Conservation (phyloP, 805 yeast species). For the Lipomyces chichibuensis region DNA sequence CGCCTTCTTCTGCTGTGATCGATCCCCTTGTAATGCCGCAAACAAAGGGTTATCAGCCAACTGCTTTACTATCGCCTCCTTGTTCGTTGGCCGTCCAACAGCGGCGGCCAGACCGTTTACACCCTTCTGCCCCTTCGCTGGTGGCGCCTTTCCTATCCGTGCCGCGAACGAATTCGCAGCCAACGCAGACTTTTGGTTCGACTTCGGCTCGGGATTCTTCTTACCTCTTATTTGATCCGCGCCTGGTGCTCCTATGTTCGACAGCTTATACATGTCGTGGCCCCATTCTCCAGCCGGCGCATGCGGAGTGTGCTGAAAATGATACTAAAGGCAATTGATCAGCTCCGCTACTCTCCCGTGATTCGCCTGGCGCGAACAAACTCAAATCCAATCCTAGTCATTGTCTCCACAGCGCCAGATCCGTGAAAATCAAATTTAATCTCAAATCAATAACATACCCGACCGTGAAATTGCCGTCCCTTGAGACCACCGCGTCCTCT, state of each 20-base stretch:
- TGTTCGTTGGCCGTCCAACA: neutral
- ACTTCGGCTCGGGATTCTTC: neutral
- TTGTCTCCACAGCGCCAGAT: neutral
- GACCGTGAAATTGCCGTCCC: neutral
- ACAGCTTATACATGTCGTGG: slow-evolving; percentile 23
- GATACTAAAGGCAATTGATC: neutral
- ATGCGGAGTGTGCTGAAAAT: neutral
- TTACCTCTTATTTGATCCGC: neutral
- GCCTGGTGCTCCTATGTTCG: neutral
- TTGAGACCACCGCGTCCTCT: slow-evolving; percentile 1
- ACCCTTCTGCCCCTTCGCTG: neutral
- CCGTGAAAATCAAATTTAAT: neutral
- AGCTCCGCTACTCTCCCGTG: neutral
- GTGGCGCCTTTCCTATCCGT: slow-evolving; percentile 28
- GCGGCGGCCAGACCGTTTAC: neutral
- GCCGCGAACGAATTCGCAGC: slow-evolving; percentile 31
- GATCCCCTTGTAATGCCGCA: slow-evolving; percentile 31
- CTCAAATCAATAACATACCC: neutral
- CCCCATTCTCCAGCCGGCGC: slow-evolving; percentile 29
- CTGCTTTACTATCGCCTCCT: slow-evolving; percentile 17
- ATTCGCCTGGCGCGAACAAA: neutral
- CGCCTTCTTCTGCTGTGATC: slow-evolving; percentile 8
- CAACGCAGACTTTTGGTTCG: slow-evolving; percentile 10
- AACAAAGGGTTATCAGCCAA: slow-evolving; percentile 25
- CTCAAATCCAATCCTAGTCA: neutral